These are phyloP conservation scores for Babesia ovis DNA, from an alignment of 169 alveolate genomes.

Conservation along the genomic window DNA sequence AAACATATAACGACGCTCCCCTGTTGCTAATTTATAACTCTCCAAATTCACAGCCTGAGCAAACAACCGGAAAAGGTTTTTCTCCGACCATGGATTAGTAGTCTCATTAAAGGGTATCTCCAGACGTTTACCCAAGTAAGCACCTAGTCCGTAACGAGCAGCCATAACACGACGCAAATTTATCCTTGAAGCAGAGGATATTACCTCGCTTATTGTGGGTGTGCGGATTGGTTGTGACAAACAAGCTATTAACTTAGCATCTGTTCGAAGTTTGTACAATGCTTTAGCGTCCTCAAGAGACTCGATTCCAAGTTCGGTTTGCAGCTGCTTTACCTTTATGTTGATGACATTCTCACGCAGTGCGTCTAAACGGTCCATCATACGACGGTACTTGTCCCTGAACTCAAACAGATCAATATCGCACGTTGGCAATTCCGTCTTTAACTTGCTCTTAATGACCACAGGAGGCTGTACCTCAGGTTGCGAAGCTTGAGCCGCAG, in stretches of 20 bases:
- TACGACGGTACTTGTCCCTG: conserved; percentile 5
- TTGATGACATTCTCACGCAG: conserved; percentile 2
- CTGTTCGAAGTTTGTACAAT: conserved; percentile 10
- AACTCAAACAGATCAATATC: conserved; percentile 19
- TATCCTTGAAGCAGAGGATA: conserved; percentile 33
- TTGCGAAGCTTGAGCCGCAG: not conserved
- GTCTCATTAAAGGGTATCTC: conserved; percentile 20
- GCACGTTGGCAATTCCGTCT: conserved; percentile 10
- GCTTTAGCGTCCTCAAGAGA: not conserved
- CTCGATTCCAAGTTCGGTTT: not conserved
- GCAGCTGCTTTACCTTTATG: not conserved
- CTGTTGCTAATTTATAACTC: conserved; percentile 40
- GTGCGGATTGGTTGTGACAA: conserved; percentile 38
- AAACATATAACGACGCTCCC: conserved; percentile 19
- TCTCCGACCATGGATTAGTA: conserved; percentile 53
- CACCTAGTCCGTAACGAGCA: not conserved
- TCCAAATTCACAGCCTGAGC: conserved; percentile 31
- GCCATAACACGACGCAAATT: conserved; percentile 16
- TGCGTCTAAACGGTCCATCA: conserved; percentile 9
- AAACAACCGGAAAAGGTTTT: conserved; percentile 18
- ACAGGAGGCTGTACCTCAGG: not conserved
- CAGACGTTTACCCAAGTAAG: not conserved
- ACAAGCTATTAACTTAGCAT: not conserved
- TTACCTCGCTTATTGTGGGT: conserved; percentile 56
- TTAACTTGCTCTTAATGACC: not conserved